Conservation (phyloP, 139 green algal species). For the Picocystis salinarum region DNA sequence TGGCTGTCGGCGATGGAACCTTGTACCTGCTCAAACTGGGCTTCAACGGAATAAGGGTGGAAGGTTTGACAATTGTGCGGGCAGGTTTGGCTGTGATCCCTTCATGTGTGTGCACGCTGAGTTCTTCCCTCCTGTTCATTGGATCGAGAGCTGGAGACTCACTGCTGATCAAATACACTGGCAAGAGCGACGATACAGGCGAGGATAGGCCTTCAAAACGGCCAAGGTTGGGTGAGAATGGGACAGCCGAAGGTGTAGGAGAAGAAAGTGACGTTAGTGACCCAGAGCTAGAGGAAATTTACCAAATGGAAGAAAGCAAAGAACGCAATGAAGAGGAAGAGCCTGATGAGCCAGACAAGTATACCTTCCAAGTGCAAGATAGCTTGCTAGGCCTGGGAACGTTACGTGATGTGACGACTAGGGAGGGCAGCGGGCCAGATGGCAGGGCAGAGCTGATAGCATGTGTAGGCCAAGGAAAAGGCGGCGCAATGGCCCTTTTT, state of each 20-base stretch:
- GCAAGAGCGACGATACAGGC: neutral
- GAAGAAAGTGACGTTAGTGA: neutral
- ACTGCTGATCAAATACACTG: slow-evolving; percentile 44
- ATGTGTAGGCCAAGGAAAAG: slow-evolving; percentile 37
- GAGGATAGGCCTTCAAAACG: slow-evolving; percentile 1
- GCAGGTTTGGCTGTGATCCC: slow-evolving; percentile 16
- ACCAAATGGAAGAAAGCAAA: no score
- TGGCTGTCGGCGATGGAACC: slow-evolving; percentile 3
- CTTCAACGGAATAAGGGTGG: neutral
- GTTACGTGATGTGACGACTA: slow-evolving; percentile 25
- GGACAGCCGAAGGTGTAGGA: neutral
- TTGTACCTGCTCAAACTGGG: neutral
- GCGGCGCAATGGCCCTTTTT: slow-evolving; percentile 49
- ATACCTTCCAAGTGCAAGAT: slow-evolving; percentile 31
- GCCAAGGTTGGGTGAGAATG: no score
- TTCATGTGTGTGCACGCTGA: slow-evolving; percentile 17
- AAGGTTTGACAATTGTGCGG: slow-evolving; percentile 17
- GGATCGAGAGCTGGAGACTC: slow-evolving; percentile 58
- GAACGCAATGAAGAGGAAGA: slow-evolving; percentile 3
- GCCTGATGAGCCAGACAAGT: slow-evolving; percentile 7
- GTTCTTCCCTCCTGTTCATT: slow-evolving; percentile 47
- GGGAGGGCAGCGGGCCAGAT: slow-evolving; percentile 1
- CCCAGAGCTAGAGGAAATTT: slow-evolving; percentile 3
- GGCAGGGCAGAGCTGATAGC: slow-evolving; percentile 20
- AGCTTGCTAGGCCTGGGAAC: slow-evolving; percentile 37